Evolutionary conservation across 345 rosid genomes (phyloP), one percentile per base, ranked within the genome.

Genomic region (Eucalyptus decipiens): DNA sequence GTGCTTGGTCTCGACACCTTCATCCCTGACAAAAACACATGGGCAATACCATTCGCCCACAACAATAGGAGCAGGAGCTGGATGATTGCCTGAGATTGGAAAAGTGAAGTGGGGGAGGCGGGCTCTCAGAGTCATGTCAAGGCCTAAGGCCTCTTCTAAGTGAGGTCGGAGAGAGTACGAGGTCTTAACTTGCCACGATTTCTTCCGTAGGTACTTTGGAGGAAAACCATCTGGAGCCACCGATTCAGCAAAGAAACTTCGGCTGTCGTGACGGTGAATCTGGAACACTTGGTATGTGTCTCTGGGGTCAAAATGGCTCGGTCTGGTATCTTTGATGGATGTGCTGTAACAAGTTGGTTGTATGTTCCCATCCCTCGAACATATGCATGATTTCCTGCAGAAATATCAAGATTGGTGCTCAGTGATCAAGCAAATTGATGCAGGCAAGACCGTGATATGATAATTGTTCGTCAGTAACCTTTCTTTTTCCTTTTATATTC

Each of bases 11-110:
- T 90, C 40, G 6, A 67, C 93, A 28, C 88, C 47, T 65, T 89
- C 91, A 90, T 96, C 99, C 49, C 91, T 95, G 9, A 95, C 91
- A 87, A 95, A 95, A 92, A 97, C 87, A 86, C 94, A 95, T 4
- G 97, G 97, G 90, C 98, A 97, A 60, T 93, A 96, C 99, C 99
- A 97, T 91, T 92, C 91, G 43, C 98, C 98, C 23, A 97, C 94
- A 21, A 92, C 85, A 47, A 90, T 91, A 1, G 21, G 40, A 16
- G 40, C 76, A 16, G 93, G 80, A 48, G 88, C 86, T 6, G 96
- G 95, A 21, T 92, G 92, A 72, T 89, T 92, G 87, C 86, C 90
- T 2, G 93, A 89, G 62, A 92, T 72, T 0, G 94, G 91, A 89
- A 96, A 96, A 60, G 89, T 88, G 11, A 94, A 92, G 24, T 89